Evolutionary conservation across 306 rosid genomes (phyloP).

Genomic region (Astragalus membranaceus): DNA sequence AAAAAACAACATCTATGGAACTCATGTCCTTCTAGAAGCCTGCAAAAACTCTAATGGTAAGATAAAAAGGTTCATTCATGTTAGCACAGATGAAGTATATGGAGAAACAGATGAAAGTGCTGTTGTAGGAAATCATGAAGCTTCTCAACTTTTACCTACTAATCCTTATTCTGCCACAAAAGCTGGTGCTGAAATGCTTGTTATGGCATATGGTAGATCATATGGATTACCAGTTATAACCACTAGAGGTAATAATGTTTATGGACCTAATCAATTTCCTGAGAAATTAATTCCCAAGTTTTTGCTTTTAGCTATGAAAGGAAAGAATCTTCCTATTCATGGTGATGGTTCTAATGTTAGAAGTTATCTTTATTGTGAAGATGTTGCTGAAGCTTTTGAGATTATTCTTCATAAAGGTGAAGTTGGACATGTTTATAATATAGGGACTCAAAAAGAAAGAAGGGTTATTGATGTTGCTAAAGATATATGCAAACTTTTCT

Average conservation of each 20-base stretch:
- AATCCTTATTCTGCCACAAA: slow-evolving; percentile 32
- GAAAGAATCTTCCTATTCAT: slow-evolving; percentile 27
- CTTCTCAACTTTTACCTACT: slow-evolving; percentile 20
- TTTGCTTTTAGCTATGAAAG: slow-evolving; percentile 30
- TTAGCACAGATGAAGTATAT: slow-evolving; percentile 29
- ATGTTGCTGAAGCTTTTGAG: slow-evolving; percentile 38
- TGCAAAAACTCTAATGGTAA: slow-evolving; percentile 23
- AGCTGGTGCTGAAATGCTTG: slow-evolving; percentile 39
- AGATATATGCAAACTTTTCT: slow-evolving; percentile 28
- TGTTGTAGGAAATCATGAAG: slow-evolving; percentile 25
- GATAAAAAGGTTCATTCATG: slow-evolving; percentile 30
- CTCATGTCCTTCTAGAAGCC: slow-evolving; percentile 32
- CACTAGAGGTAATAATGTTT: slow-evolving; percentile 30
- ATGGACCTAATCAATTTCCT: slow-evolving; percentile 36
- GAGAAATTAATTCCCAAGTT: slow-evolving; percentile 37
- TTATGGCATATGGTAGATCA: slow-evolving; percentile 36
- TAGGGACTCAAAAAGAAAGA: slow-evolving; percentile 31
- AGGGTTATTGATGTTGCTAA: slow-evolving; percentile 28
- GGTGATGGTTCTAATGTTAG: slow-evolving; percentile 36
- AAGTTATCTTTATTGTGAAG: slow-evolving; percentile 34
- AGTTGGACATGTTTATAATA: slow-evolving; percentile 31
- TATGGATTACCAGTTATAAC: slow-evolving; percentile 33
- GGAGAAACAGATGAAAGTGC: slow-evolving; percentile 31
- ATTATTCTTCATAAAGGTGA: slow-evolving; percentile 31
- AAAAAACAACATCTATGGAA: slow-evolving; percentile 28